Evolutionary conservation across 1,284 basidiomycete genomes (phyloP), one percentile per base, ranked within the genome.

Genomic region (Hemileccinum hortonii): DNA sequence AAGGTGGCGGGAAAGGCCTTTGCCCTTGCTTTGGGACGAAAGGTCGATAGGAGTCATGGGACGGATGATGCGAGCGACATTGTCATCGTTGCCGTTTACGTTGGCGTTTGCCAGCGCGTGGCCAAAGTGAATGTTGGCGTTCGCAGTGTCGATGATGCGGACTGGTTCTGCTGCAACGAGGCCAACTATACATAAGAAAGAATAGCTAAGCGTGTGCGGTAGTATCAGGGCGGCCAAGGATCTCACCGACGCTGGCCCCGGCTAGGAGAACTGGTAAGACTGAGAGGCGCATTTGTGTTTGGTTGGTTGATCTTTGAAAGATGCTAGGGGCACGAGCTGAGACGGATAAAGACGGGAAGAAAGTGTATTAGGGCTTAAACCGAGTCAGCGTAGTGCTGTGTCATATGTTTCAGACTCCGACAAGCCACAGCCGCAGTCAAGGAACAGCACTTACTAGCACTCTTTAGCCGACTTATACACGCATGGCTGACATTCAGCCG

Each of bases 121-220:
- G 16, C 66, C 66, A 37, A 67, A 56, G 36, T 64, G 69, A 49
- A 67, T 69, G 44, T 67, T 69, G 42, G 67, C 69, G 41, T 65
- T 66, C 16, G 56, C 46, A 16, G 7, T 36, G 14, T 61, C 64
- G 24, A 55, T 22, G 39, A 67, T 43, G 24, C 56, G 64, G 48
- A 67, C 56, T 36, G 66, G 67, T 44, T 70, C 69, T 16, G 69
- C 60, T 16, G 48, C 38, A 45, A 59, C 66, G 46, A 67, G 53
- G 41, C 50, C 47, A 43, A 57, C 67, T 67, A 50, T 26, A 29
- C 14, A 15, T 26, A 26, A 26, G 26, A 26, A 26, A 26, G 36
- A 19, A 47, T 15, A 14, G 44, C 39, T 26, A 44, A 41, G 51
- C 55, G 30, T 33, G 40, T 21, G 47, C 36, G 16, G 16, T 14